phyloP scores from a whole-genome alignment of 2,329 filamentous ascomycete genomes.

The Teratosphaeriaceae sp. region DNA sequence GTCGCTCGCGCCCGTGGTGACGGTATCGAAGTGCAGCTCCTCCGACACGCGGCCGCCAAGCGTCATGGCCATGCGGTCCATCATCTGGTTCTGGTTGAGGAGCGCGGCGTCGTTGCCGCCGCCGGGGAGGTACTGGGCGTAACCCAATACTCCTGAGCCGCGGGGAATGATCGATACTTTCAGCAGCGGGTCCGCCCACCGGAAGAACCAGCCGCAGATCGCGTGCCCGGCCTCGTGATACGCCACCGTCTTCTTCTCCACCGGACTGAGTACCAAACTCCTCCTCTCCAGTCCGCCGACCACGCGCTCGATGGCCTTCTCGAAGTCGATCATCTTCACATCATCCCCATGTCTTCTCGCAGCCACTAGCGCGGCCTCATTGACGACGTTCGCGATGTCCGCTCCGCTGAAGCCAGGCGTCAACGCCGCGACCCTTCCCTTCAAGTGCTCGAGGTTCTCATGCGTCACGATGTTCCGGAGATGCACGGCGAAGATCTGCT shows the following conservation, averaged over 20 bases:
- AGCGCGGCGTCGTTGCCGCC: constrained; percentile 89
- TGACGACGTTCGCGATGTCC: constrained; percentile 97
- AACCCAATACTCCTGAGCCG: constrained; percentile 86
- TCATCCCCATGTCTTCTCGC: constrained; percentile 73
- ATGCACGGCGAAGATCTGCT: constrained; percentile 94
- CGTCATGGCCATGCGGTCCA: constrained; percentile 99
- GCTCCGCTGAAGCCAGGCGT: constrained; percentile 96
- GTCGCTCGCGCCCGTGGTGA: constrained; percentile 89
- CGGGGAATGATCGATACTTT: constrained; percentile 99
- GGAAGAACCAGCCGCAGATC: constrained; percentile 97
- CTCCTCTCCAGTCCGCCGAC: constrained; percentile 97
- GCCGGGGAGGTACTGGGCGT: constrained; percentile 92
- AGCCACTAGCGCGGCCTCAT: constrained; percentile 92
- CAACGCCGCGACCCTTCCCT: constrained; percentile 81
- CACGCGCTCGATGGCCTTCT: constrained; percentile 95
- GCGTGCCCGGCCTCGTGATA: constrained; percentile 98
- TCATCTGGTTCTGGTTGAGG: constrained; percentile 91
- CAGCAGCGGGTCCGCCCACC: constrained; percentile 90
- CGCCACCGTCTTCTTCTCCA: constrained; percentile 92
- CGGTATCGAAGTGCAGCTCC: constrained; percentile 93
- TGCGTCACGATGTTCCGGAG: constrained; percentile 89
- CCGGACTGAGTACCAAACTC: constrained; percentile 83
- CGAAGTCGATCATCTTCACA: constrained; percentile 86
- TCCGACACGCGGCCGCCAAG: constrained; percentile 92
- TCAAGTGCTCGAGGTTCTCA: constrained; percentile 80